Evolutionary conservation across 2,329 filamentous ascomycete species (phyloP).

Genomic region (Periglandula ipomoeae): DNA sequence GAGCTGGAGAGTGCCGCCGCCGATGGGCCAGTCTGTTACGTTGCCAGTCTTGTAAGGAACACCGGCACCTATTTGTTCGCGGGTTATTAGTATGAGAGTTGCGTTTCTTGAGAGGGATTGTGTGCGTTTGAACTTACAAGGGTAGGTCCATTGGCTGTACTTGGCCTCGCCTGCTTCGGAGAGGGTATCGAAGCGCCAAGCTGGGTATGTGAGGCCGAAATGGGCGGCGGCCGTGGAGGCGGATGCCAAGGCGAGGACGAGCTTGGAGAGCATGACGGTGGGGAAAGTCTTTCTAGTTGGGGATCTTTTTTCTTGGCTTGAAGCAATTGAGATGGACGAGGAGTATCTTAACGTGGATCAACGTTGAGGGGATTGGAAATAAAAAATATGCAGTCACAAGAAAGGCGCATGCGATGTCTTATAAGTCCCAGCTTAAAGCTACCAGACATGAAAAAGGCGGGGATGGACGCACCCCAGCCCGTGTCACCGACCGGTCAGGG

Average conservation of each 20-base stretch:
- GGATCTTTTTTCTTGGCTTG: neutral
- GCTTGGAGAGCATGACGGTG: conserved; percentile 22
- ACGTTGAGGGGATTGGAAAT: neutral
- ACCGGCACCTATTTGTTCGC: conserved; percentile 42
- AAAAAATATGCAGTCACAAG: too few relatives aligned
- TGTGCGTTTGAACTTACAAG: conserved; percentile 30
- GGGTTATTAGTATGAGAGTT: too few relatives aligned
- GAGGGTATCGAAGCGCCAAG: conserved; percentile 40
- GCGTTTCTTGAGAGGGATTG: too few relatives aligned
- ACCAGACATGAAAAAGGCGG: neutral
- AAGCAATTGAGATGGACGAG: neutral
- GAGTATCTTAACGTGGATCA: neutral
- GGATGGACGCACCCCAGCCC: too few relatives aligned
- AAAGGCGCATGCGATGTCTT: neutral
- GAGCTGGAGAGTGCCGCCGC: conserved; percentile 37
- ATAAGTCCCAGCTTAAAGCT: too few relatives aligned
- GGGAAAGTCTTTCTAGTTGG: neutral
- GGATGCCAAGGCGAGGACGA: conserved; percentile 25
- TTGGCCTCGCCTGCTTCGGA: conserved; percentile 22
- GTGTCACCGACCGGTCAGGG: too few relatives aligned
- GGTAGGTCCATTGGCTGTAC: conserved; percentile 41
- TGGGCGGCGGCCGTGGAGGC: conserved; percentile 34
- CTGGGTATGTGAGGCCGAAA: conserved; percentile 38
- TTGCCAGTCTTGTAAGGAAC: conserved; percentile 35
- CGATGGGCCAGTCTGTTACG: conserved; percentile 44